Percentiles rank a stretch among this genome's conserved stretches.
Conservation (phyloP, 495 filamentous ascomycete species). For the Letharia lupina region DNA sequence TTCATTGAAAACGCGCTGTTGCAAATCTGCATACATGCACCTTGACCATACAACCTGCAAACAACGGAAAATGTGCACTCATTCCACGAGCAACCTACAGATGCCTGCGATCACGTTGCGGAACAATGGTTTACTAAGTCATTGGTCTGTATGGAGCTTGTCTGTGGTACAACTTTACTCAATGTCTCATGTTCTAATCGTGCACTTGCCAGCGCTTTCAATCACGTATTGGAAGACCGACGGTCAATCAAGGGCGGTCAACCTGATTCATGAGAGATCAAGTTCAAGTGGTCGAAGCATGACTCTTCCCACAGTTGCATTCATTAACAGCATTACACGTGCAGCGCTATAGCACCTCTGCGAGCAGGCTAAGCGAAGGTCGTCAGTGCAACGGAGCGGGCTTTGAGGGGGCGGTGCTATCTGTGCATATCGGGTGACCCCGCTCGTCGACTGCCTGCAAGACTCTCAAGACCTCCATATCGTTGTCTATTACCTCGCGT, state of each 20-base stretch:
- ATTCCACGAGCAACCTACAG: not conserved
- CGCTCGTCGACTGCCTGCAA: not conserved
- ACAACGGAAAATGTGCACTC: too few species aligned
- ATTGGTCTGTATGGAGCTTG: too few species aligned
- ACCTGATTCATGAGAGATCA: not conserved
- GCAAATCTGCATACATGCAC: too few species aligned
- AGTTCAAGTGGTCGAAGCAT: not conserved
- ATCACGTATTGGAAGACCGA: not conserved
- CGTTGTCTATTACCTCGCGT: not conserved
- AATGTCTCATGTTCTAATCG: not conserved
- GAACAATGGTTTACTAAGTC: too few species aligned
- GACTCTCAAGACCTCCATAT: not conserved
- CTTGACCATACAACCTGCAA: too few species aligned
- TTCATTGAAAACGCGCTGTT: too few species aligned
- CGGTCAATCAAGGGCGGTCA: not conserved
- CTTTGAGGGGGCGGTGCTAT: not conserved
- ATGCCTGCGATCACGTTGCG: not conserved
- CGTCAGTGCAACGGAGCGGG: not conserved
- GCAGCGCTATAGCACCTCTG: not conserved
- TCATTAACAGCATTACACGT: not conserved
- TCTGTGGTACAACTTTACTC: not conserved
- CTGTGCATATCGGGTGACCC: not conserved
- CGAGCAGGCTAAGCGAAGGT: not conserved
- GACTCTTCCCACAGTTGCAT: not conserved
- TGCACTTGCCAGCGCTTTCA: not conserved